Conservation (phyloP, 2,329 filamentous ascomycete genomes). For the Phyllosticta citribraziliensis region DNA sequence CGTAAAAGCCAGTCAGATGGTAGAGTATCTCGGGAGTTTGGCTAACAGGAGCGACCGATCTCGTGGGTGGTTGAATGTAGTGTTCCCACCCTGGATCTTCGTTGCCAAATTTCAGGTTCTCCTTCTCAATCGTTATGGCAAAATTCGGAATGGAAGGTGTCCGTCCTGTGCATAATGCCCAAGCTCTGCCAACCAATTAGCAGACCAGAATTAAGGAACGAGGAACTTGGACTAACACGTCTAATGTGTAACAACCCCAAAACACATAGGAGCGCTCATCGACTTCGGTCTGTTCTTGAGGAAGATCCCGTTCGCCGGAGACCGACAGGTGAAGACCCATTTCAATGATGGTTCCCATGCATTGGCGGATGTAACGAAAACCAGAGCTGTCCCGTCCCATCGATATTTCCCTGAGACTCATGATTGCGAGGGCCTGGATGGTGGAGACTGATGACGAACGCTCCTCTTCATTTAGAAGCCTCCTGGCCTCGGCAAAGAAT, state of each 20-base stretch:
- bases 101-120: conserved; percentile 16
- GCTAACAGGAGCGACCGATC: background rate
- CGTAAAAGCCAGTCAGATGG: conserved; percentile 60
- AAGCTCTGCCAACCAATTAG: conserved; percentile 23
- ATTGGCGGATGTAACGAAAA: conserved; percentile 63
- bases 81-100: background rate
- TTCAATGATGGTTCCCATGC: conserved; percentile 61
- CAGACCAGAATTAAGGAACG: conserved; percentile 29
- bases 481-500: conserved; percentile 61
- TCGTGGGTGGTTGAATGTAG: background rate
- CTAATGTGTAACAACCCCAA: conserved; percentile 43
- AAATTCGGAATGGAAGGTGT: conserved; percentile 38
- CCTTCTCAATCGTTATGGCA: conserved; percentile 40
- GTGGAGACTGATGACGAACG: conserved; percentile 57
- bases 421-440: conserved; percentile 64
- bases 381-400: conserved; percentile 59
- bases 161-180: conserved; percentile 38
- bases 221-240: conserved; percentile 29
- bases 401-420: conserved; percentile 63
- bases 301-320: background rate
- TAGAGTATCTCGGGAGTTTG: conserved; percentile 38
- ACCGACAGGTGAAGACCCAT: conserved; percentile 52
- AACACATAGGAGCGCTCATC: conserved; percentile 44
- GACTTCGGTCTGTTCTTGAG: conserved; percentile 29
- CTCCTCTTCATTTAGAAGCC: conserved; percentile 44